Conservation (phyloP, 1,139 yeast species). For the Nadsonia commutata region DNA sequence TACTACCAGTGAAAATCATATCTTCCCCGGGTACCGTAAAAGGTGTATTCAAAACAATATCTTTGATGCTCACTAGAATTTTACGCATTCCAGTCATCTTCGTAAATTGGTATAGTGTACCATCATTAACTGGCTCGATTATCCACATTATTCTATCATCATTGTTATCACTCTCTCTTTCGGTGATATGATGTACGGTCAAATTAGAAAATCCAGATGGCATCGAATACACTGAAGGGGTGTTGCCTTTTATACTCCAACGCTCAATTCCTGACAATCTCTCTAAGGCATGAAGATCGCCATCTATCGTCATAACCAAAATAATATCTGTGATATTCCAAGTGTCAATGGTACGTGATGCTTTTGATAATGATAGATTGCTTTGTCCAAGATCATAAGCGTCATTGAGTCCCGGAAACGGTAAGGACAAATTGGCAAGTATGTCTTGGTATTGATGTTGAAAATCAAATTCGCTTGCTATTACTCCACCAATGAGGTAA, state of each 20-base stretch:
- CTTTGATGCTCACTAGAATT: slow-evolving; percentile 69
- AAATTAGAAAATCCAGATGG: slow-evolving; percentile 17
- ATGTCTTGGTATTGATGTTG: no score
- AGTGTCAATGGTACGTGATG: slow-evolving; percentile 27
- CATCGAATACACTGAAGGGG: slow-evolving; percentile 21
- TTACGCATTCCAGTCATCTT: slow-evolving; percentile 62
- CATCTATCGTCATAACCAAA: slow-evolving; percentile 74
- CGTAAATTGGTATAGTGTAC: slow-evolving; percentile 75
- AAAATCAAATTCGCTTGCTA: no score
- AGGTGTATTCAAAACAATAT: slow-evolving; percentile 73
- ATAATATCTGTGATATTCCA: slow-evolving; percentile 48
- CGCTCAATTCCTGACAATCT: slow-evolving; percentile 59
- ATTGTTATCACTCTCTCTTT: slow-evolving; percentile 1
- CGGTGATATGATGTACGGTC: slow-evolving; percentile 12
- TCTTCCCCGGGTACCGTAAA: slow-evolving; percentile 55
- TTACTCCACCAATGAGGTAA: no score
- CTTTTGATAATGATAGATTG: background rate
- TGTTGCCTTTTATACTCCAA: slow-evolving; percentile 55
- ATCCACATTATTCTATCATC: slow-evolving; percentile 42
- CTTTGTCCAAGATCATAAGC: background rate
- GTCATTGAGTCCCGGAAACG: background rate
- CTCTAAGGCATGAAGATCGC: slow-evolving; percentile 73
- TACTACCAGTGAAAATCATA: slow-evolving; percentile 75
- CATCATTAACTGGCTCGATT: slow-evolving; percentile 84
- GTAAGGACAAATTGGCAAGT: no score